Evolutionary conservation across 106 monocot genomes (phyloP), one percentile per base, ranked within the genome.

Genomic region (Alisma plantagoaquatica): DNA sequence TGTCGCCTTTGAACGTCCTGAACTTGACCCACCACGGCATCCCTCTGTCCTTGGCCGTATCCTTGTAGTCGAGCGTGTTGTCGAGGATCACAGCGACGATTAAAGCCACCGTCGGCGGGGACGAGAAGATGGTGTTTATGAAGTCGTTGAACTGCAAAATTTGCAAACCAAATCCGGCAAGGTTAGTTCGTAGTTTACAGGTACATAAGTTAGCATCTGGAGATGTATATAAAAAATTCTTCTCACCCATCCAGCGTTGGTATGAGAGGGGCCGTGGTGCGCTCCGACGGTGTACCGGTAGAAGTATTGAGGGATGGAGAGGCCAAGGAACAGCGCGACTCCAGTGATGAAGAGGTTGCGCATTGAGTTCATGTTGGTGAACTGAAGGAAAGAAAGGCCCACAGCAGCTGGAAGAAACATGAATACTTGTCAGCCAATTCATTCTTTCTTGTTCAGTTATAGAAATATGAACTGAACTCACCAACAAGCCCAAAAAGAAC

Each of bases 301-400:
- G 76, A 98, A 98, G 67, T 98, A 98, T 21, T 89, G 61, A 0
- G 96, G 96, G 18, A 90, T 61, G 22, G 96, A 98, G 0, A 98
- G 67, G 9, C 96, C 96, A 2, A 98, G 88, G 67, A 90, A 98
- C 18, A 98, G 58, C 9, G 89, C 71, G 53, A 90, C 84, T 2
- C 96, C 96, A 0, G 54, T 60, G 47, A 98, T 98, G 69, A 98
- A 98, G 62, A 90, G 77, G 69, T 85, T 98, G 41, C 96, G 70
- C 96, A 98, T 98, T 2, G 96, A 98, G 71, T 98, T 98, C 96
- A 98, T 98, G 81, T 98, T 98, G 28, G 96, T 98, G 79, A 98
- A 98, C 74, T 98, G 96, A 70, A 98, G 54, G 64, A 98, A 90
- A 27, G 96, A 98, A 10, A 98, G 84, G 14, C 96, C 96, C 29